Evolutionary conservation across 106 monocot species (phyloP).

Genomic region (Phalaenopsis aphrodite): DNA sequence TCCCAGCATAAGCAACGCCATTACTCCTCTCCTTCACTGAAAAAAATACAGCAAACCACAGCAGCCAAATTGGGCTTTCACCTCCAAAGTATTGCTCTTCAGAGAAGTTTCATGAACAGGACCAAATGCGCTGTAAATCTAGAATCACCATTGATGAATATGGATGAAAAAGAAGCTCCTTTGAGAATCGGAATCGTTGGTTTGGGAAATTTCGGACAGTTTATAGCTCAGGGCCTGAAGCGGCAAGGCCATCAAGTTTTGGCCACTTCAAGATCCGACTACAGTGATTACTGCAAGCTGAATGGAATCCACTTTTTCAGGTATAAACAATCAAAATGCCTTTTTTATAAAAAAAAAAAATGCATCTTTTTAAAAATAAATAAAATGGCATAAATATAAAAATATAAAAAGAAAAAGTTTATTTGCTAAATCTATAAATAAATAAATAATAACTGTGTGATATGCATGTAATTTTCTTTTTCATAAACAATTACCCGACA

Average conservation of each 20-base stretch:
- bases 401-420: no score
- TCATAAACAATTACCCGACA: no score
- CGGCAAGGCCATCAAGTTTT: slow-evolving; percentile 46
- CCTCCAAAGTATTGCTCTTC: not conserved
- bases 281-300: slow-evolving; percentile 28
- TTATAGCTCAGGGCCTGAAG: slow-evolving; percentile 34
- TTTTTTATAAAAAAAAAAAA: no score
- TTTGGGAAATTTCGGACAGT: slow-evolving; percentile 68
- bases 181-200: slow-evolving; percentile 42
- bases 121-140: not conserved
- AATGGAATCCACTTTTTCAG: slow-evolving; percentile 29
- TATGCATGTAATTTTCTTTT: no score
- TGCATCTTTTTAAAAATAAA: no score
- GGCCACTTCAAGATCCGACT: slow-evolving; percentile 53
- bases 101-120: not conserved
- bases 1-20: not conserved
- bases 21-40: not conserved
- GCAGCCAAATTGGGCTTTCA: not conserved
- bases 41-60: not conserved
- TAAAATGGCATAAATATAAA: no score
- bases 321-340: not conserved
- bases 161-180: slow-evolving; percentile 5
- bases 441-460: no score
- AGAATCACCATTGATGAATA: not conserved
- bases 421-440: no score